Conservation (phyloP, 1,284 basidiomycete genomes). For the Crucibulum parvulum region DNA sequence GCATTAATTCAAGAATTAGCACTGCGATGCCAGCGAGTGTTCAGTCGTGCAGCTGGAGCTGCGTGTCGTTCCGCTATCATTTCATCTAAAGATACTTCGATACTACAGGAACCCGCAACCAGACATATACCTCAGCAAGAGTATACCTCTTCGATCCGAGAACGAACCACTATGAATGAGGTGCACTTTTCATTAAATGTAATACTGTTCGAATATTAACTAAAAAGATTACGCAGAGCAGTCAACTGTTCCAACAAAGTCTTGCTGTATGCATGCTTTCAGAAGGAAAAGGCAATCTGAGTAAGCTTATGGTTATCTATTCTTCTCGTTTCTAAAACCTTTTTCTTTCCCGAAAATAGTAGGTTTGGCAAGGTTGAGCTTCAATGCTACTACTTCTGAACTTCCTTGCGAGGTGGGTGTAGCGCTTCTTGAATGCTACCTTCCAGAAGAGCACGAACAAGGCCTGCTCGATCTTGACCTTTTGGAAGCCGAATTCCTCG, state of each 20-base stretch:
- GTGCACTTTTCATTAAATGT: constrained; percentile 42
- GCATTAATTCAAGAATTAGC: constrained; percentile 69
- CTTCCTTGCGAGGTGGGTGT: constrained; percentile 47
- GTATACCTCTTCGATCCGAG: constrained; percentile 51
- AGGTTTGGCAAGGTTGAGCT: constrained; percentile 57
- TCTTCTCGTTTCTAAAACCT: background rate
- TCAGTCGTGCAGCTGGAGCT: constrained; percentile 67
- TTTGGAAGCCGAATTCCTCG: constrained; percentile 77
- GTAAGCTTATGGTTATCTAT: constrained; percentile 28
- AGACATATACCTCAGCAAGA: constrained; percentile 29
- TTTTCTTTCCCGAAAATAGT: constrained; percentile 41
- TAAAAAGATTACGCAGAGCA: background rate
- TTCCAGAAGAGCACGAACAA: constrained; percentile 44
- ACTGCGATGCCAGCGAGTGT: constrained; percentile 63
- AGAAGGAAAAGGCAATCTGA: constrained; percentile 36
- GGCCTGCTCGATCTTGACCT: constrained; percentile 49
- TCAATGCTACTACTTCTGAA: constrained; percentile 45
- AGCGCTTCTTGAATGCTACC: constrained; percentile 57
- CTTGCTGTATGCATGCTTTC: constrained; percentile 46
- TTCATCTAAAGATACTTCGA: constrained; percentile 39
- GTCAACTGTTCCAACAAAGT: constrained; percentile 44
- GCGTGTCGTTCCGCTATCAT: constrained; percentile 65
- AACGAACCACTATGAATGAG: constrained; percentile 57
- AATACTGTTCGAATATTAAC: background rate
- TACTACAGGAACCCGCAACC: constrained; percentile 24